A percentile compares a stretch with the other conserved stretches of the same genome.
Conservation (phyloP, 306 rosid genomes). For the Lablab purpureus region DNA sequence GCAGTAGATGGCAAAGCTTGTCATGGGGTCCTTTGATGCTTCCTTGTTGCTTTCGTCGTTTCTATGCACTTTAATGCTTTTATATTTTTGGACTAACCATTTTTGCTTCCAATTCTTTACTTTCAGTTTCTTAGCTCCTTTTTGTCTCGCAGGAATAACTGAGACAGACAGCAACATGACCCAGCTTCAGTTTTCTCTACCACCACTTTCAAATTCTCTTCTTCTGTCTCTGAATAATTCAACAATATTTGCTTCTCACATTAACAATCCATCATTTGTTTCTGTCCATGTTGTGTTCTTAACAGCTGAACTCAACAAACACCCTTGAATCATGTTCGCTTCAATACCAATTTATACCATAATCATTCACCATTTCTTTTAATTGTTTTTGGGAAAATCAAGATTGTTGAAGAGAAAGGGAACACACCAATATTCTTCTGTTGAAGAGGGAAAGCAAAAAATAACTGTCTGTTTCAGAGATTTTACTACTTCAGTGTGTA, state of each 20-base stretch:
- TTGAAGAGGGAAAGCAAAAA: neutral
- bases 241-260: conserved; percentile 25
- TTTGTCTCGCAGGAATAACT: conserved; percentile 37
- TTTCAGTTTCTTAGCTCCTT: conserved; percentile 14
- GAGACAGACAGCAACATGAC: conserved; percentile 29
- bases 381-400: neutral
- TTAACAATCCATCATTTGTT: neutral
- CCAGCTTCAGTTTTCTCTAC: neutral
- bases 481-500: neutral
- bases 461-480: neutral
- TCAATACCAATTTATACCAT: neutral
- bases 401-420: neutral
- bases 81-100: conserved; percentile 15
- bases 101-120: conserved; percentile 14
- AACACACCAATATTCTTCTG: neutral
- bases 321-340: neutral
- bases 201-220: neutral
- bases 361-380: conserved; percentile 14
- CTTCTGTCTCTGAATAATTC: neutral
- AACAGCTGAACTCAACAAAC: neutral
- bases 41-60: conserved; percentile 34
- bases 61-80: conserved; percentile 28
- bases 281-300: neutral
- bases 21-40: conserved; percentile 37
- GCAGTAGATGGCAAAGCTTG: conserved; percentile 26